Evolutionary conservation across 1,284 basidiomycete genomes (phyloP), one percentile per base, ranked within the genome.

Genomic region (Neolentinus lepideus): DNA sequence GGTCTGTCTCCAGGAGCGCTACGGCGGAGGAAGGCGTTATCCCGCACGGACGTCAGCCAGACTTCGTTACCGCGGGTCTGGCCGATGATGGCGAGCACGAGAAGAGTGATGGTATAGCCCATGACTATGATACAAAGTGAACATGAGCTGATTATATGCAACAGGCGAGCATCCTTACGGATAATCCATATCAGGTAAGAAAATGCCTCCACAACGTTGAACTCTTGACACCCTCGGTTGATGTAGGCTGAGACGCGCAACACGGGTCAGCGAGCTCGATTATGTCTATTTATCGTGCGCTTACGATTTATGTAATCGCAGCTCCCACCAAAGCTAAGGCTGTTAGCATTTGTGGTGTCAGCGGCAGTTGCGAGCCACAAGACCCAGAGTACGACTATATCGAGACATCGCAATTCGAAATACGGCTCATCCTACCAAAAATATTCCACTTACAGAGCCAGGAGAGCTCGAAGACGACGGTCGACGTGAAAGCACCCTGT

Each of bases 31-130:
- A 50, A 50, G 24, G 10, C 14, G n/a, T 54, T 54, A 16, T 62
- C 61, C 3, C 57, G 48, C 51, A 81, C 75, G 31, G 73, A 68
- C 24, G 63, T 66, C 11, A 63, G 64, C 80, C 80, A 81, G 22
- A 77, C 63, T 10, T 56, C 53, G 60, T 75, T 65, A 29, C 78
- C 76, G 26, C 74, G 73, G 43, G 26, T 65, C 16, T 67, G 63
- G 21, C 72, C 72, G 2, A 72, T 66, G 55, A 73, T 61, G 26
- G 70, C 64, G 56, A 76, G 64, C 16, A 50, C 27, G 12, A 50
- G 27, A 3, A 50, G 27, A 21, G 24, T 26, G 6, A 50, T 25
- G 8, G 47, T 50, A 22, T 50, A 50, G 22, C 21, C 47, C 47
- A 50, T 50, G 21, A 50, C 47, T 50, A n/a, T 16, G 47, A 6